Evolutionary conservation across 2,329 filamentous ascomycete genomes (phyloP).

Genomic region (Zymoseptoria crescenta): DNA sequence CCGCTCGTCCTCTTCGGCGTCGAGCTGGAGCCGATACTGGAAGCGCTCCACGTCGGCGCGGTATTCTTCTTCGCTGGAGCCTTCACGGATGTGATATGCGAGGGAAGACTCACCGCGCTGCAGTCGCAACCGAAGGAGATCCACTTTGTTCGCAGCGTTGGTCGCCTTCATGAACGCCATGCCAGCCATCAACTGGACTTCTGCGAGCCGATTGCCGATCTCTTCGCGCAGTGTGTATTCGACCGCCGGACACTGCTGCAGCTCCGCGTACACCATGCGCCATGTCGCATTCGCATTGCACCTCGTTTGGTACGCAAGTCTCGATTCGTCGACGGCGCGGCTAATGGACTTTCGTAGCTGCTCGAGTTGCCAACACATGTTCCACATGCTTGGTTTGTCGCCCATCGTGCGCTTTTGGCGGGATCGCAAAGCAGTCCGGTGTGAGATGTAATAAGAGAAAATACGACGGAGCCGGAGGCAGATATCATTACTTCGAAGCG

Average conservation of each 20-base stretch:
- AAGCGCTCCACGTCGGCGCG: not conserved
- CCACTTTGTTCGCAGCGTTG: not conserved
- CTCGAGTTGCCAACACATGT: not conserved
- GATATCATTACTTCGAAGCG: not conserved
- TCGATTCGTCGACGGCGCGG: not conserved
- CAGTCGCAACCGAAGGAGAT: not conserved
- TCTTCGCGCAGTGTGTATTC: not conserved
- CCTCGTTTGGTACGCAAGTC: not conserved
- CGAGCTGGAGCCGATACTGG: not conserved
- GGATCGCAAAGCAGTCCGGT: not conserved
- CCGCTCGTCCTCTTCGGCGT: not conserved
- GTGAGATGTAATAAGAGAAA: not conserved
- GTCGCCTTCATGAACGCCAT: constrained; percentile 14
- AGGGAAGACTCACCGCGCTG: not conserved
- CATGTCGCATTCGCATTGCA: not conserved
- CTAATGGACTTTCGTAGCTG: not conserved
- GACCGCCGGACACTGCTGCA: not conserved
- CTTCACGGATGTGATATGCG: not conserved
- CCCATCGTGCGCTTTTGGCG: not conserved
- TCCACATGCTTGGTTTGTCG: not conserved
- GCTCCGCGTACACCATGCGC: not conserved
- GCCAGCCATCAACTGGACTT: constrained; percentile 34
- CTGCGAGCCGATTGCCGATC: not conserved
- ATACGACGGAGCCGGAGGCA: not conserved
- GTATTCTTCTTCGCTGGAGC: not conserved